These are phyloP conservation scores for Grosmannia clavigera DNA, from an alignment of 2,329 filamentous ascomycete genomes.

Conservation along the genomic window DNA sequence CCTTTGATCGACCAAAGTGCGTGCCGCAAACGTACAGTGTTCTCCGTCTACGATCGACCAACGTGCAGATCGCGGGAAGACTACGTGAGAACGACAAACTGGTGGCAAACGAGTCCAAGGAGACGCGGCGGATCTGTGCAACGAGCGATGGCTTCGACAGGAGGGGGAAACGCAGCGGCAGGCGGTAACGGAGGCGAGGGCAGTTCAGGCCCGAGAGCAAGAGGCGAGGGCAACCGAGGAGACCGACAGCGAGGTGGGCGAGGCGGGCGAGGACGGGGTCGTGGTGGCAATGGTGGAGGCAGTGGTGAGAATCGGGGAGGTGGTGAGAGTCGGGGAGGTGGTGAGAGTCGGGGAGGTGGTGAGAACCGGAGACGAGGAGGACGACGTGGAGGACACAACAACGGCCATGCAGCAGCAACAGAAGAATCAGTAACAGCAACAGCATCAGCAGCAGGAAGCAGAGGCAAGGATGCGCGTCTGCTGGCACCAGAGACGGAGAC, in stretches of 20 bases:
- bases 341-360: background rate
- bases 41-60: background rate
- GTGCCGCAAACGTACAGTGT: too few species aligned
- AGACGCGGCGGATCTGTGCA: background rate
- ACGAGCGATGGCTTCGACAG: constrained; percentile 5
- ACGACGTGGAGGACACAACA: background rate
- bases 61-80: background rate
- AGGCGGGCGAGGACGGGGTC: constrained; percentile 24
- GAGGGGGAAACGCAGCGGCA: background rate
- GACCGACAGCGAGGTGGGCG: constrained; percentile 26
- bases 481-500: constrained; percentile 1
- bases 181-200: background rate
- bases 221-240: constrained; percentile 14
- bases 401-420: constrained; percentile 4
- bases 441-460: background rate
- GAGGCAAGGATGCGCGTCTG: background rate
- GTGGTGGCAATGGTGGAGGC: constrained; percentile 18
- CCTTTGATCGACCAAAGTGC: too few species aligned
- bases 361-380: background rate
- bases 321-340: constrained; percentile 2
- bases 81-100: too few species aligned
- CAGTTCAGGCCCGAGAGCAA: constrained; percentile 10
- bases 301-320: constrained; percentile 13
- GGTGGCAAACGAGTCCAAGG: background rate
- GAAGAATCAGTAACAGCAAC: too few species aligned